Percentiles rank a stretch among this genome's conserved stretches.
phyloP scores from a whole-genome alignment of 495 filamentous ascomycete species.

The Trypethelium eluteriae region DNA sequence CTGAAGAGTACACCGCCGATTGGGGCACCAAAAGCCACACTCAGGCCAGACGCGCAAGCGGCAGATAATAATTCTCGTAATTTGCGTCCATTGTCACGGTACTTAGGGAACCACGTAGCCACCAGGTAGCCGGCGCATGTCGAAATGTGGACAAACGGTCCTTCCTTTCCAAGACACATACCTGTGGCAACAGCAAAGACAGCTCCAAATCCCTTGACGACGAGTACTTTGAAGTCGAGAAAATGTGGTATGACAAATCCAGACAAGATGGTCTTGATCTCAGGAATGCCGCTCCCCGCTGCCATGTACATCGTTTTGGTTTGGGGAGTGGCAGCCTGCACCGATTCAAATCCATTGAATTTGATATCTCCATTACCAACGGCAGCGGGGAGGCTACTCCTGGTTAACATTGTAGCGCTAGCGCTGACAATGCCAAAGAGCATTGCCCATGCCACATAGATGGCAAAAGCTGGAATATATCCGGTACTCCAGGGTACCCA shows the following conservation, averaged over 20 bases:
- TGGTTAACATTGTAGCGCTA: slow-evolving; percentile 46
- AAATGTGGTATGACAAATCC: slow-evolving; percentile 54
- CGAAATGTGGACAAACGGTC: slow-evolving; percentile 53
- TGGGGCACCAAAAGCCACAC: slow-evolving; percentile 54
- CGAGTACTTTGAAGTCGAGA: slow-evolving; percentile 46
- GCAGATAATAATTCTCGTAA: slow-evolving; percentile 50
- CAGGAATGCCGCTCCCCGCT: slow-evolving; percentile 50
- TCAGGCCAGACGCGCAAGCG: slow-evolving; percentile 48
- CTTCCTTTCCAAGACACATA: slow-evolving; percentile 55
- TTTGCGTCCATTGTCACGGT: slow-evolving; percentile 46
- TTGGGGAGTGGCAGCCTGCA: slow-evolving; percentile 14
- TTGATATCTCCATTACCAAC: slow-evolving; percentile 26
- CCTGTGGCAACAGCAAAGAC: slow-evolving; percentile 50
- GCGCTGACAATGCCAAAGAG: slow-evolving; percentile 45
- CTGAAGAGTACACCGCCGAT: slow-evolving; percentile 52
- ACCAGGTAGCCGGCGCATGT: slow-evolving; percentile 51
- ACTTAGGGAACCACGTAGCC: slow-evolving; percentile 45
- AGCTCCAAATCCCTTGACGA: slow-evolving; percentile 50
- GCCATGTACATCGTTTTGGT: slow-evolving; percentile 53
- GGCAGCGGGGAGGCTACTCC: slow-evolving; percentile 42
- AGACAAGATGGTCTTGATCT: slow-evolving; percentile 54
- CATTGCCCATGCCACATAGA: slow-evolving; percentile 46
- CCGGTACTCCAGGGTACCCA: slow-evolving; percentile 42
- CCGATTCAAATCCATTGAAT: slow-evolving; percentile 16
- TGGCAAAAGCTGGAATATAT: slow-evolving; percentile 38